Evolutionary conservation across 331 rosid species (phyloP).

Genomic region (Stylosanthes scabra): DNA sequence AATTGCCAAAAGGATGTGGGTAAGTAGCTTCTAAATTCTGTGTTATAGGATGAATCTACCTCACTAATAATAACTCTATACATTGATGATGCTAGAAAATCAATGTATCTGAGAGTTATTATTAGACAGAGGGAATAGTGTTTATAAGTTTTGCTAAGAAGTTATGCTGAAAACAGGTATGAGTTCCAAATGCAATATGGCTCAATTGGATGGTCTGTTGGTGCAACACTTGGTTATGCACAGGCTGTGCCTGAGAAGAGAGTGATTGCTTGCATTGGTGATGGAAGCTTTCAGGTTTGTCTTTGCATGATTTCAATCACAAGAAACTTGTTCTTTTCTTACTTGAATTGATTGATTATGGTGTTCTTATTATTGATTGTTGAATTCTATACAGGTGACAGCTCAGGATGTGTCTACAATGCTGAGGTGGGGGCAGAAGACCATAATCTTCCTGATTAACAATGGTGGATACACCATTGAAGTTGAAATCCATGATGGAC

Average conservation of each 20-base stretch:
- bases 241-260: slow-evolving; percentile 57
- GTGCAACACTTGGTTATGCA: slow-evolving; percentile 69
- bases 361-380: neutral
- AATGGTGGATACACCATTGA: slow-evolving; percentile 76
- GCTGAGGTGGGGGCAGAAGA: slow-evolving; percentile 50
- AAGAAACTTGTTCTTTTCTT: neutral
- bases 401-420: slow-evolving; percentile 58
- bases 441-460: slow-evolving; percentile 61
- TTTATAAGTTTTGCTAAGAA: slow-evolving; percentile 11
- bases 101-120: too few relatives aligned
- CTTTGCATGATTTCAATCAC: neutral
- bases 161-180: slow-evolving; percentile 44
- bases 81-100: too few relatives aligned
- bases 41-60: neutral
- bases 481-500: slow-evolving; percentile 75
- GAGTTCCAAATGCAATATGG: slow-evolving; percentile 70
- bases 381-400: slow-evolving; percentile 47
- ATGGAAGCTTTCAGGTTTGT: slow-evolving; percentile 65
- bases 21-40: slow-evolving; percentile 25
- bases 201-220: slow-evolving; percentile 67
- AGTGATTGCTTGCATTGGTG: slow-evolving; percentile 62
- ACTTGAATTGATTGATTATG: neutral
- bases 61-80: too few relatives aligned
- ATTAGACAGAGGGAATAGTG: neutral
- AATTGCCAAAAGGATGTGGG: slow-evolving; percentile 62